Base-by-base conservation (phyloP, 805 yeast species). In the Starmerella potacharoeniae region DNA sequence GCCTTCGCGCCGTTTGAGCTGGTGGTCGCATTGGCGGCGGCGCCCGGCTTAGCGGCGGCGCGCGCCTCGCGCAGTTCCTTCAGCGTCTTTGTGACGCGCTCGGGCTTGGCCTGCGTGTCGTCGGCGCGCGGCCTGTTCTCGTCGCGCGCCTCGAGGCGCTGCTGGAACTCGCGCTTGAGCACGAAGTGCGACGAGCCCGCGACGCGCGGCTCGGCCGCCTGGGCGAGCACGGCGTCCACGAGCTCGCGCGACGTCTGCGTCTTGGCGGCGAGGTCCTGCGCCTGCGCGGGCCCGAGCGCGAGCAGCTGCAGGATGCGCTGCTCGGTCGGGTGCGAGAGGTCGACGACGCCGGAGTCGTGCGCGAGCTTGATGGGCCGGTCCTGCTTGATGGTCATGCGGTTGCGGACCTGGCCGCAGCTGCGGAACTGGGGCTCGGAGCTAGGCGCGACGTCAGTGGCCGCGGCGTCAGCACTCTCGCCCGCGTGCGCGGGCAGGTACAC, bases 81-180 rank as follows among this genome's bases (percentile, higher is more conserved):
- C 30, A 46, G 16, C 3, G 49, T 46, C 16, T 46, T 46, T 31
- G 49, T 46, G 30, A 46, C 16, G n/a, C 49, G 29, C 39, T 46
- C 49, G 7, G 49, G 49, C 39, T 33, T 46, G 13, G 16, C 49
- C n/a, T 30, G 29, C 11, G 43, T 30, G 29, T 40, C 45, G 13
- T 10, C 33, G 33, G 22, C 29, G 33, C 45, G 45, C 33, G 22
- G 45, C 29, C 14, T 40, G 9, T 29, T 14, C 9, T 43, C 17
- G 34, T 37, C 37, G 6, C 14, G 29, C 37, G 48, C 37, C 22
- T 44, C 35, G 10, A 14, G 14, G 30, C 11, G 13, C 5, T 10
- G 31, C 39, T 52, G n/a, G 29, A 17, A 35, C 45, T 59, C 61
- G 56, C 64, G 66, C n/a, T 66, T 56, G 17, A 69, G 58, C 30